These are phyloP conservation scores for Breynia disticha DNA, from an alignment of 441 rosid genomes.

Conservation along the genomic window DNA sequence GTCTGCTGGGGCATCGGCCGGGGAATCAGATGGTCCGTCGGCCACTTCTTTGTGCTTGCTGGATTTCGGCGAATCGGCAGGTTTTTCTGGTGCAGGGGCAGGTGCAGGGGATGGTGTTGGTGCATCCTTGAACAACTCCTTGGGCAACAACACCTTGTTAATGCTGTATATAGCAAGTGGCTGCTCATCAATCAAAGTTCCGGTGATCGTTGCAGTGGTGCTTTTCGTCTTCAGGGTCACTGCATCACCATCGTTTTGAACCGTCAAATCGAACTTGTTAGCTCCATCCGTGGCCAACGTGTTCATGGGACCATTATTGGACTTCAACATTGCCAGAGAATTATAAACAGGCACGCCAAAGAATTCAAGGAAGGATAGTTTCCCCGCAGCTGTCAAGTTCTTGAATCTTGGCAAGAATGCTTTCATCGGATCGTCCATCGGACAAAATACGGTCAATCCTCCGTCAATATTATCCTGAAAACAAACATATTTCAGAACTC, in stretches of 20 bases:
- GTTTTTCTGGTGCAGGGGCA: slow-evolving; percentile 38
- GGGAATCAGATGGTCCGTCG: slow-evolving; percentile 64
- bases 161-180: slow-evolving; percentile 70
- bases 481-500: neutral
- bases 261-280: slow-evolving; percentile 64
- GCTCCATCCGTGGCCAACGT: slow-evolving; percentile 86
- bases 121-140: slow-evolving; percentile 48
- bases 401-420: slow-evolving; percentile 72
- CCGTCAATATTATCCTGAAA: slow-evolving; percentile 66
- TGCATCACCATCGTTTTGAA: slow-evolving; percentile 71
- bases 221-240: slow-evolving; percentile 67
- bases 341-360: slow-evolving; percentile 63
- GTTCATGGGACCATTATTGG: slow-evolving; percentile 86
- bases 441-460: slow-evolving; percentile 93
- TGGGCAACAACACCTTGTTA: slow-evolving; percentile 68
- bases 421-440: slow-evolving; percentile 80
- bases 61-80: slow-evolving; percentile 46
- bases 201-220: slow-evolving; percentile 52
- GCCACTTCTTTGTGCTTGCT: slow-evolving; percentile 28
- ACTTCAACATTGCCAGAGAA: slow-evolving; percentile 62
- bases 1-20: slow-evolving; percentile 42
- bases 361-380: slow-evolving; percentile 64
- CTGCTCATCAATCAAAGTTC: slow-evolving; percentile 68
- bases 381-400: slow-evolving; percentile 67
- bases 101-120: slow-evolving; percentile 45